Evolutionary conservation across 1,284 basidiomycete species (phyloP), one percentile per base, ranked within the genome.

Genomic region (Ustilago crameri): DNA sequence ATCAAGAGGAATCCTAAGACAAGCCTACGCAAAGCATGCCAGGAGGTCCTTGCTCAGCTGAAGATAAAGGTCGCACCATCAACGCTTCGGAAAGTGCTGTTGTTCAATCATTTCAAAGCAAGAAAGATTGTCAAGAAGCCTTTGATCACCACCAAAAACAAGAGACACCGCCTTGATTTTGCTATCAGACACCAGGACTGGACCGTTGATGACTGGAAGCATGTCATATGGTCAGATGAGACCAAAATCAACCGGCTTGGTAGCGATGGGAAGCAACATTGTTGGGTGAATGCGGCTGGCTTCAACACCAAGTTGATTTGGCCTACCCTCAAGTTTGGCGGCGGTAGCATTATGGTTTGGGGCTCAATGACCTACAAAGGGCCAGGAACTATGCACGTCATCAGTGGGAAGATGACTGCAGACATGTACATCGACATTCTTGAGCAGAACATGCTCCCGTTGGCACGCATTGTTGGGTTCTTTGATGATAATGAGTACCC

Each of bases 351-450:
- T 34, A 63, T 63, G 60, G 34, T 63, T 1, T 63, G 60, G 60
- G 48, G 52, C 35, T 63, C 46, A 20, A 49, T 63, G 45, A 63
- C 53, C 8, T 46, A 43, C 24, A 32, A 15, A 37, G 55, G 48
- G 9, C 23, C 27, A 24, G 54, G 54, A 18, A 48, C 12, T 9
- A 41, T 57, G 35, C 12, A 17, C 8, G 37, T 56, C 18, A 55
- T 57, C 22, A 12, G 69, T 32, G 81, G 81, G 22, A 76, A 55
- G 47, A 84, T 85, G 80, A 73, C 84, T 82, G 74, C 62, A 9
- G 48, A 76, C 9, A 71, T 72, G 23, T 85, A 84, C 60, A 47
- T 74, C 34, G 26, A 71, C 22, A 85, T 85, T 76, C 69, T 85
- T 32, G 66, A 79, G 23, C 62, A 83, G 20, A 66, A 75, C 20